Evolutionary conservation across 2,329 filamentous ascomycete genomes (phyloP), one percentile per base, ranked within the genome.

Genomic region (Claviceps digitariae): DNA sequence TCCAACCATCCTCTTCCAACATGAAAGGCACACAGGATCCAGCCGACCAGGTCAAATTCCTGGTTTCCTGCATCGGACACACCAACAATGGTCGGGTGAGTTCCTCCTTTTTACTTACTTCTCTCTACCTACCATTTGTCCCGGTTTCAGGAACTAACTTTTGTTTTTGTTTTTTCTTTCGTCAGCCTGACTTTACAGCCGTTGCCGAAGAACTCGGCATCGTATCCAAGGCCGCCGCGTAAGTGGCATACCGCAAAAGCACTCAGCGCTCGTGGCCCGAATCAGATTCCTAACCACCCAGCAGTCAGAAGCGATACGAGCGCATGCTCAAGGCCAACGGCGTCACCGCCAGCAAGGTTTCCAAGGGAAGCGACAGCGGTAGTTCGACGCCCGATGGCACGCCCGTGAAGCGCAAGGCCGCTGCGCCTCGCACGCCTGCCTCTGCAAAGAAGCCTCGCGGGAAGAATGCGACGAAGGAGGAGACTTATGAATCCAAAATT

Each of bases 181-280:
- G n/a, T 10, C 53, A 87, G 83, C 74, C 85, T 6, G 78, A 87
- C 61, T 87, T 86, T 58, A 68, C 66, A 6, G 72, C 74, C 49
- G 84, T 88, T n/a, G 81, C 81, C 12, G 69, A 73, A 17, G 82
- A 86, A 60, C 79, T 82, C 44, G 68, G 66, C 23, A 84, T 87
- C 40, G 73, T 83, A 36, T 73, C 69, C 65, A 85, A 84, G 67
- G 82, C 77, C 15, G 84, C 84, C 23, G 84, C 83, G 84, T 87
- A 75, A 74, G 83, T 77, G 20, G 10, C n/a, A 3, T n/a, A 13
- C 25, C 23, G 0, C 8, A n/a, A n/a, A 1, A 47, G 5, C 36
- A 36, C 34, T 40, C 41, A 25, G 12, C 23, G 51, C 17, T 2
- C 4, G 20, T 12, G 7, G 4, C 21, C 21, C 2, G 3, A n/a